phyloP scores from a whole-genome alignment of 768 basidiomycete genomes.

The Tephrocybe sp. region DNA sequence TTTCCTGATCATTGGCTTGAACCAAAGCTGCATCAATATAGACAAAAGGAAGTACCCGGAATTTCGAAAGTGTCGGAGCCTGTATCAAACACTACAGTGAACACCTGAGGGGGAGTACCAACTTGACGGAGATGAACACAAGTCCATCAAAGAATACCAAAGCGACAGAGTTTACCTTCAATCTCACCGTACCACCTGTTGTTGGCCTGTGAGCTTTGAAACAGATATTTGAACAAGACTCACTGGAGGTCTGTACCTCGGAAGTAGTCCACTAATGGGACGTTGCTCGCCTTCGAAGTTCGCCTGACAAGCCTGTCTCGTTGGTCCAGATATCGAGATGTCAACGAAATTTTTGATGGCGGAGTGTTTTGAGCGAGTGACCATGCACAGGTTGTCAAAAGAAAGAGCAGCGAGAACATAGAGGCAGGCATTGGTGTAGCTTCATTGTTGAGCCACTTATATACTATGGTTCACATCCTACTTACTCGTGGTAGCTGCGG shows the following conservation, averaged over 20 bases:
- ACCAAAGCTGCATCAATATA: conserved; percentile 27
- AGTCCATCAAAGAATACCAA: not conserved
- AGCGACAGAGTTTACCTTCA: conserved; percentile 27
- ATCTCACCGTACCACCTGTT: conserved; percentile 54
- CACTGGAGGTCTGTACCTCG: conserved; percentile 56
- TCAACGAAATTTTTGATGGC: not conserved
- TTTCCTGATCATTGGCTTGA: conserved; percentile 5
- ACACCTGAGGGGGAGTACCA: conserved; percentile 53
- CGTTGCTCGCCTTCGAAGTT: conserved; percentile 33
- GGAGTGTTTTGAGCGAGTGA: not conserved
- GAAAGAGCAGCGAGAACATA: no score
- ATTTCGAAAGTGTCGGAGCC: conserved; percentile 16
- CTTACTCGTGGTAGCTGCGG: no score
- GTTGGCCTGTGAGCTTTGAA: not conserved
- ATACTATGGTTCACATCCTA: no score
- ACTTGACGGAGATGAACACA: conserved; percentile 27
- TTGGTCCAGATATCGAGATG: conserved; percentile 2
- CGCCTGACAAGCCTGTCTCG: conserved; percentile 18
- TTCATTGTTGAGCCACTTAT: no score
- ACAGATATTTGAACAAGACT: conserved; percentile 15
- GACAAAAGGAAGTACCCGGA: conserved; percentile 9
- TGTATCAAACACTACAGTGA: conserved; percentile 28
- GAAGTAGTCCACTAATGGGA: conserved; percentile 51
- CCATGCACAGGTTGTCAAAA: not conserved
- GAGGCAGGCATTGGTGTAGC: no score